Conservation (phyloP, 1,284 basidiomycete species). For the Heterobasidion occidentale region DNA sequence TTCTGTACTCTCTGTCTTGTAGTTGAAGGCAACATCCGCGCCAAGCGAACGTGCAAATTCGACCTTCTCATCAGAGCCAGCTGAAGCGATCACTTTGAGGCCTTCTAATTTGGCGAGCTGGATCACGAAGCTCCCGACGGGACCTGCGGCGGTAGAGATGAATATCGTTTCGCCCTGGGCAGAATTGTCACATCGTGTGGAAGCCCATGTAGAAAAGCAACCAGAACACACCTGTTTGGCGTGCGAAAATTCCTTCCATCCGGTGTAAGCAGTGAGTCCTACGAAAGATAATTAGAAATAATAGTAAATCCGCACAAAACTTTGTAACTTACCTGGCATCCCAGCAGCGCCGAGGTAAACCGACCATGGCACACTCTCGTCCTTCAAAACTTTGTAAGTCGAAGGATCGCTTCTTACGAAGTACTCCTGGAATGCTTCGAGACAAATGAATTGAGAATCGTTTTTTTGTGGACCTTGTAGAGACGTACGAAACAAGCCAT, state of each 20-base stretch:
- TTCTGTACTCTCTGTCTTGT: constrained; percentile 49
- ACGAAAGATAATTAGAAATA: not conserved
- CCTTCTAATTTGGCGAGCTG: constrained; percentile 62
- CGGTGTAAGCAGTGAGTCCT: not conserved
- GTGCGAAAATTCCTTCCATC: not conserved
- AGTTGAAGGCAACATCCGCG: constrained; percentile 69
- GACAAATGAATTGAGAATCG: no score
- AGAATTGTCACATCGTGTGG: no score
- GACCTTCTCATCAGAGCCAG: constrained; percentile 64
- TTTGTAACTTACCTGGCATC: not conserved
- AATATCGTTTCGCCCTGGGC: not conserved
- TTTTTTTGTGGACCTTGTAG: no score
- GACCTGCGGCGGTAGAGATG: not conserved
- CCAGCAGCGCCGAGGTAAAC: not conserved
- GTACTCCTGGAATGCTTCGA: not conserved
- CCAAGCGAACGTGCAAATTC: constrained; percentile 55
- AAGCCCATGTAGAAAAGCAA: no score
- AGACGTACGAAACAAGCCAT: no score
- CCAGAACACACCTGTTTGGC: not conserved
- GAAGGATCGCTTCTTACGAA: not conserved
- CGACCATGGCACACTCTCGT: not conserved
- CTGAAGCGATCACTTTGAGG: constrained; percentile 65
- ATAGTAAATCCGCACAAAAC: not conserved
- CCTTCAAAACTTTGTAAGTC: not conserved
- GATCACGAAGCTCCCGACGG: constrained; percentile 30